Conservation (phyloP, 345 rosid species). For the Mallotus nudiflorus region DNA sequence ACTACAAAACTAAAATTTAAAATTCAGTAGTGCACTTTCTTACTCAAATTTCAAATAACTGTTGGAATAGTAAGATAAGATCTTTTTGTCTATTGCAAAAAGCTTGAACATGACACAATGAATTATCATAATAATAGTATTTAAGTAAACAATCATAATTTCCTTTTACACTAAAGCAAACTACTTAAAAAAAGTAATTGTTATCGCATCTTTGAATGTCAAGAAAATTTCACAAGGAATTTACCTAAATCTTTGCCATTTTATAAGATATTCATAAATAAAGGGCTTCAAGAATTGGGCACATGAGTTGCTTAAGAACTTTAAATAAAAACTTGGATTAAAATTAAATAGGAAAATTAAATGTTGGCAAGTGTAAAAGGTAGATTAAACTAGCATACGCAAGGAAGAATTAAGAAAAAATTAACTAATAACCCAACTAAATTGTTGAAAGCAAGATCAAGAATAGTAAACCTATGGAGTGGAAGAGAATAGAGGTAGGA, state of each 20-base stretch:
- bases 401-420: neutral
- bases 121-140: neutral
- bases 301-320: neutral
- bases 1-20: neutral
- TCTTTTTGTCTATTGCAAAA: neutral
- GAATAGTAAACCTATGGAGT: constrained; percentile 55
- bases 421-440: neutral
- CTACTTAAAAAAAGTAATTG: neutral
- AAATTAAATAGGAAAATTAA: neutral
- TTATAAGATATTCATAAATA: neutral
- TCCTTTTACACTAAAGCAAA: neutral
- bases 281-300: neutral
- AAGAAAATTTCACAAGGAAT: neutral
- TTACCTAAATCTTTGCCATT: neutral
- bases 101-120: neutral
- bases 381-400: neutral
- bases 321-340: neutral
- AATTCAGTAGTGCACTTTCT: neutral
- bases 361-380: neutral
- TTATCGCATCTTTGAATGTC: neutral
- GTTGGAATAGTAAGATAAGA: neutral
- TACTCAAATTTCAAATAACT: neutral
- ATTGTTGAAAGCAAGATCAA: constrained; percentile 56
- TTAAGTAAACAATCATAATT: neutral
- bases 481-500: constrained; percentile 60